Evolutionary conservation across 2,329 filamentous ascomycete species (phyloP), one percentile per base, ranked within the genome.

Genomic region (Scedosporium boydii): DNA sequence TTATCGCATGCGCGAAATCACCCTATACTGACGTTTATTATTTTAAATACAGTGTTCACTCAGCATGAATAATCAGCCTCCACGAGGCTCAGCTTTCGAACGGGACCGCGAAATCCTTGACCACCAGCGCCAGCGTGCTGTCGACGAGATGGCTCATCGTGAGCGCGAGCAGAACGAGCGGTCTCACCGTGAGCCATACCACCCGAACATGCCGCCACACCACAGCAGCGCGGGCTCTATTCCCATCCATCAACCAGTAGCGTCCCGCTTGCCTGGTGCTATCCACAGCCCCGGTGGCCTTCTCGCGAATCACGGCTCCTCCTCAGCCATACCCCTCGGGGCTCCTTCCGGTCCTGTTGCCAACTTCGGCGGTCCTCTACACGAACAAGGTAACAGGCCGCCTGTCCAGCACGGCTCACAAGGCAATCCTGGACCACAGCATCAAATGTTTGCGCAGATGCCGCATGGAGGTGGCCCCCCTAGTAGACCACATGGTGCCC

Each of bases 221-320:
- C 93, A 97, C 74, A 95, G 89, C 75, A 93, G 90, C 71, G 87
- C 90, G 46, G 91, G 89, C 63, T 91, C 93, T 2, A 90, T 96
- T 62, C 91, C 93, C 62, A 88, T 98, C 69, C 93, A 98, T 75
- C 93, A 98, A 74, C 93, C 93, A 4, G 92, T 97, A 64, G 93
- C 93, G 65, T 86, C 92, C 71, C 81, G 93, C 75, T 80, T 91
- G 65, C 77, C 88, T 63, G 89, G 87, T 66, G 89, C 91, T 60
- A 96, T 97, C 63, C 93, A 96, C 72, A 96, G 92, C 56, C 93
- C 93, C 1, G 93, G 95, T 67, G 93, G 93, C 7, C 82, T 98
- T 42, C 84, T 98, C 46, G 85, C 88, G 7, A 91, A 87, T 67
- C 86, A 91, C 68, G 86, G 87, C 60, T 81, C 83, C 41, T 82